A percentile compares a stretch with the other conserved stretches of the same genome.
Evolutionary conservation across 257 asterid genomes (phyloP).

Genomic region (Buddleja alternifolia): DNA sequence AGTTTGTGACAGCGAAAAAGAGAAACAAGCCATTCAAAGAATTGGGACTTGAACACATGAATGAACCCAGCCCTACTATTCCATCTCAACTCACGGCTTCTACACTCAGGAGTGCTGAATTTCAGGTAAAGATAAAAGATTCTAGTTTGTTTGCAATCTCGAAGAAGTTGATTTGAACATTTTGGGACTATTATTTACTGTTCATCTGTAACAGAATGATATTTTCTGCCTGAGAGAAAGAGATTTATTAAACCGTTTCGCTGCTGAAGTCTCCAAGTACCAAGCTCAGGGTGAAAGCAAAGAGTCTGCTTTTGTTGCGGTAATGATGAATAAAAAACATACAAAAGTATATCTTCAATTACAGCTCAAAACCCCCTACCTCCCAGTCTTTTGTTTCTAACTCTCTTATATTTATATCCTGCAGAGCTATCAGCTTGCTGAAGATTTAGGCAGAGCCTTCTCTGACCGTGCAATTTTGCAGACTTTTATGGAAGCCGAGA

Average conservation of each 20-base stretch:
- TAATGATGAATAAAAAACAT: conserved; percentile 30
- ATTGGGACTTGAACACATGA: conserved; percentile 98
- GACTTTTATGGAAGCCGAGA: conserved; percentile 74
- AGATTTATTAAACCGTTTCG: conserved; percentile 80
- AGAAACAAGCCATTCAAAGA: conserved; percentile 71
- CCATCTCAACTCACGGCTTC: conserved; percentile 60
- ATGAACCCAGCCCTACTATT: conserved; percentile 61
- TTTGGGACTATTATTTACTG: conserved; percentile 14
- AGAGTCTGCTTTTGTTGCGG: conserved; percentile 72
- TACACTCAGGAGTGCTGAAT: conserved; percentile 50
- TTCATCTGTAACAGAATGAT: conserved; percentile 55
- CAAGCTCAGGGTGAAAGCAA: conserved; percentile 83
- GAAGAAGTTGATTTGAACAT: conserved; percentile 16
- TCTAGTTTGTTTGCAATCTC: conserved; percentile 19
- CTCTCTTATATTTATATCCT: conserved; percentile 11
- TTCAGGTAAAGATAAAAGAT: conserved; percentile 61
- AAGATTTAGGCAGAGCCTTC: conserved; percentile 91
- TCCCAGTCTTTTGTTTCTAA: conserved; percentile 15
- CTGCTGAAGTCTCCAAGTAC: conserved; percentile 61
- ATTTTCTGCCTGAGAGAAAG: conserved; percentile 88
- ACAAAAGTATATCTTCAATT: conserved; percentile 3
- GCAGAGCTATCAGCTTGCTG: conserved; percentile 95
- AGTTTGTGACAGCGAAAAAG: conserved; percentile 61
- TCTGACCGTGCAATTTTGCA: conserved; percentile 73
- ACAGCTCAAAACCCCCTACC: conserved; percentile 1